These are phyloP conservation scores for Alternaria incomplexa DNA, from an alignment of 2,329 filamentous ascomycete species.

Conservation along the genomic window DNA sequence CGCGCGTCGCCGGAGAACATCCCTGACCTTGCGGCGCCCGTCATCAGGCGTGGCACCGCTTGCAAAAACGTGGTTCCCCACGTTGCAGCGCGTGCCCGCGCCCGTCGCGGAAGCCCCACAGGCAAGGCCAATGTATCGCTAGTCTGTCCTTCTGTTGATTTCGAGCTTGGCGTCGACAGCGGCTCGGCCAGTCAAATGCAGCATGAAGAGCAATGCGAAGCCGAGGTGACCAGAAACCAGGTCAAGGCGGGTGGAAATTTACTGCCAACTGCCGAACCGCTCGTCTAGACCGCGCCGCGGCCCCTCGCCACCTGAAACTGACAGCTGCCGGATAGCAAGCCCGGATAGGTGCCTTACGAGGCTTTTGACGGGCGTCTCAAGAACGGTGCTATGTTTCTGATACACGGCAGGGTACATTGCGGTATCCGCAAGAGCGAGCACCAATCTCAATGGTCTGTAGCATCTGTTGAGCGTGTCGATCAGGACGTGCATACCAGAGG, in stretches of 20 bases:
- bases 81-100: constrained; percentile 36
- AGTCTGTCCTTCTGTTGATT: constrained; percentile 22
- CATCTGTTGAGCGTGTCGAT: constrained; percentile 29
- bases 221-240: constrained; percentile 23
- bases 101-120: constrained; percentile 34
- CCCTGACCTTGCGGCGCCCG: constrained; percentile 22
- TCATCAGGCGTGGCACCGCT: constrained; percentile 29
- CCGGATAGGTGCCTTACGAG: constrained; percentile 26
- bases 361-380: constrained; percentile 22
- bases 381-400: constrained; percentile 16
- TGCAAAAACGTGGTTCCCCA: constrained; percentile 42
- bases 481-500: constrained; percentile 16
- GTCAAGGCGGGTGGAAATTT: constrained; percentile 14
- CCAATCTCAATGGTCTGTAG: constrained; percentile 12
- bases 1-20: constrained; percentile 10
- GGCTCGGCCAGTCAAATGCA: constrained; percentile 12
- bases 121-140: constrained; percentile 28
- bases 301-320: constrained; percentile 16
- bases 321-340: constrained; percentile 18
- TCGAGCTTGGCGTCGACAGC: constrained; percentile 19
- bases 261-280: constrained; percentile 30
- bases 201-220: constrained; percentile 5
- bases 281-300: constrained; percentile 26
- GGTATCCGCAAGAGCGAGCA: constrained; percentile 22
- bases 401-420: constrained; percentile 15